These are phyloP conservation scores for Mucor indicus DNA, from an alignment of 371 early-diverging fungal species.

Conservation along the genomic window DNA sequence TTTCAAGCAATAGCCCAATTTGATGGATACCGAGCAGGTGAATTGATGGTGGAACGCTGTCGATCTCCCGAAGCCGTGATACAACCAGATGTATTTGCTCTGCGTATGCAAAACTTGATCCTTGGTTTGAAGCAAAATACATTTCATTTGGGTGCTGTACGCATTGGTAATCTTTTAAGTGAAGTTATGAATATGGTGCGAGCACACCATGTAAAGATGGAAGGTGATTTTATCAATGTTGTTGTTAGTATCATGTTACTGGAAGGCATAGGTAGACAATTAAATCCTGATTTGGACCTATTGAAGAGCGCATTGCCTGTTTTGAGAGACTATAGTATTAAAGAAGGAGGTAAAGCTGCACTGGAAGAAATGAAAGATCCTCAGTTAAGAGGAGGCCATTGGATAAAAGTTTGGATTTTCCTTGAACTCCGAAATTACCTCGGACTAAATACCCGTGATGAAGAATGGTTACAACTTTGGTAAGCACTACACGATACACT, in stretches of 20 bases:
- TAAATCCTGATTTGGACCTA: constrained; percentile 91
- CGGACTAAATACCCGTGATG: constrained; percentile 35
- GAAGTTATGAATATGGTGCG: constrained; percentile 85
- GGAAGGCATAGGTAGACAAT: constrained; percentile 90
- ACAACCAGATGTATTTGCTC: constrained; percentile 73
- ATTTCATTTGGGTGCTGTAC: constrained; percentile 75
- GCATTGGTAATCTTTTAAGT: constrained; percentile 73
- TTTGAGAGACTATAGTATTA: constrained; percentile 62
- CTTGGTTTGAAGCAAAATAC: constrained; percentile 65
- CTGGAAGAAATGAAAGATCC: constrained; percentile 54
- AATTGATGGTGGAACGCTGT: constrained; percentile 87
- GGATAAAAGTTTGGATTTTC: constrained; percentile 77
- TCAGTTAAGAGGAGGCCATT: constrained; percentile 40
- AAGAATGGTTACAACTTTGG: constrained; percentile 49
- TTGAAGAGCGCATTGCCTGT: constrained; percentile 81
- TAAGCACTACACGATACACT: constrained; percentile 1
- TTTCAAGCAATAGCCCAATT: constrained; percentile 85
- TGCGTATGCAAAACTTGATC: constrained; percentile 76
- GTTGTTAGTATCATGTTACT: constrained; percentile 85
- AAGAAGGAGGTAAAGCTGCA: constrained; percentile 54
- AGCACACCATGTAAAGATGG: constrained; percentile 87
- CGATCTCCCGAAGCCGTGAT: constrained; percentile 71
- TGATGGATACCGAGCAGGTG: constrained; percentile 78
- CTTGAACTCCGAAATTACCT: constrained; percentile 74
- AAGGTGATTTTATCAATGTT: constrained; percentile 92